Base-by-base conservation (phyloP, 1,284 basidiomycete genomes). In the Leucoagaricus sp. region DNA sequence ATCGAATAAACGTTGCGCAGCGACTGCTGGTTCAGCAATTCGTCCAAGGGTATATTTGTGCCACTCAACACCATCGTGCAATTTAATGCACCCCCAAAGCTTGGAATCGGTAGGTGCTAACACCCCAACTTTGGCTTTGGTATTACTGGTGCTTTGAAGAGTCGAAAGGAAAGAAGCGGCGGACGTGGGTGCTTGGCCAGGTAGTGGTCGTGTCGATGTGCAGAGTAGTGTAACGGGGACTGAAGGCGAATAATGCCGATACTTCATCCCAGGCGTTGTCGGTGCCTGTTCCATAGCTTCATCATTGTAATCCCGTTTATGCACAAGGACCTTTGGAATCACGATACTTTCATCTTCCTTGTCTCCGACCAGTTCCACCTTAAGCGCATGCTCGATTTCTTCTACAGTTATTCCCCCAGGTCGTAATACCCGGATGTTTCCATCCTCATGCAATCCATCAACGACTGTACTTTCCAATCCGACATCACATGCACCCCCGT, bases 191-290 rank as follows among this genome's bases (percentile, higher is more conserved):
- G 66, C 58, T 15, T 63, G 58, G 8, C 67, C 72, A 8, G 58
- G 36, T 5, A 81, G 75, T 40, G 78, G 76, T 28, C 65, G 53
- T 17, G 79, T 72, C 55, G 72, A 64, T 53, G 87, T 86, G 56
- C 84, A 76, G 26, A 96, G 74, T 6, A 97, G 79, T 25, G 84
- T 85, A 19, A 96, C 90, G 2, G 94, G 93, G 10, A 94, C 86
- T 1, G 86, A 78, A 1, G 96, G 96, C 25, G 95, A 92, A 70
- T 99, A 99, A 75, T 99, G 97, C 51, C 91, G 84, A 71, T 99
- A 99, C 75, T 99, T 99, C 96, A 98, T 98, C n/a, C 97, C 97
- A 0, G 97, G 97, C 0, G 97, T 99, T 1, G 94, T 96, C 1
- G 96, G 96, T 0, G 87, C 83, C 47, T 78, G 76, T 67, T 92